Evolutionary conservation across 2,329 filamentous ascomycete species (phyloP), one percentile per base, ranked within the genome.

Genomic region (Hypoxylon sp.): DNA sequence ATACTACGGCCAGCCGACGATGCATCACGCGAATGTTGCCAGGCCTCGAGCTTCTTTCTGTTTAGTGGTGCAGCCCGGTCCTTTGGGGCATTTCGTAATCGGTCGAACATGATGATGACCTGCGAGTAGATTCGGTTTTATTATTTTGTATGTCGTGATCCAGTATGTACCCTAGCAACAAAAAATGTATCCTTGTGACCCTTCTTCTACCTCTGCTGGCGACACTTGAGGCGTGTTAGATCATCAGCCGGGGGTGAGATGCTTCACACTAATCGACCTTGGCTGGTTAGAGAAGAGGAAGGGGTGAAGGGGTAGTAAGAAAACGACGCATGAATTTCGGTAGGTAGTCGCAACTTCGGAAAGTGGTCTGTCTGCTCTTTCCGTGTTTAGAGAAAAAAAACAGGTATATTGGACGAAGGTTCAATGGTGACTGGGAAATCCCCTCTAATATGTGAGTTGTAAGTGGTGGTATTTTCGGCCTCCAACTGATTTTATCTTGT

Each of bases 61-160:
- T 61, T 53, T 15, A 65, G 26, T 25, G 55, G 21, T 16, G 55
- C 51, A 19, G 51, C 58, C 20, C 52, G 59, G 16, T 67, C 61
- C 38, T 62, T 66, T 57, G 59, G 62, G 30, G 45, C 45, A 29
- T 61, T 63, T 53, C 64, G 68, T 38, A 72, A 59, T 20, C 69
- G 69, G 59, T 73, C 70, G 67, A 69, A 73, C 71, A 73, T 73
- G 54, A 57, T 32, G 38, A 46, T 9, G 21, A 25, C 21, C 5
- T 9, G 21, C 6, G 21, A 6, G 9, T 25, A 9, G 21, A 25
- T 6, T 9, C 9, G 21, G 21, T 25, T 25, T 25, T 25, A 6
- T 25, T 25, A 25, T 25, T 25, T 25, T 25, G 6, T 9, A 23
- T 19, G 29, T 49, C 53, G 12, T 27, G n/a, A n/a, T 56, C 44